Percentiles rank a stretch among this genome's conserved stretches.
Evolutionary conservation across 2,329 filamentous ascomycete species (phyloP).

Genomic region (Lasiodiplodia theobromae): DNA sequence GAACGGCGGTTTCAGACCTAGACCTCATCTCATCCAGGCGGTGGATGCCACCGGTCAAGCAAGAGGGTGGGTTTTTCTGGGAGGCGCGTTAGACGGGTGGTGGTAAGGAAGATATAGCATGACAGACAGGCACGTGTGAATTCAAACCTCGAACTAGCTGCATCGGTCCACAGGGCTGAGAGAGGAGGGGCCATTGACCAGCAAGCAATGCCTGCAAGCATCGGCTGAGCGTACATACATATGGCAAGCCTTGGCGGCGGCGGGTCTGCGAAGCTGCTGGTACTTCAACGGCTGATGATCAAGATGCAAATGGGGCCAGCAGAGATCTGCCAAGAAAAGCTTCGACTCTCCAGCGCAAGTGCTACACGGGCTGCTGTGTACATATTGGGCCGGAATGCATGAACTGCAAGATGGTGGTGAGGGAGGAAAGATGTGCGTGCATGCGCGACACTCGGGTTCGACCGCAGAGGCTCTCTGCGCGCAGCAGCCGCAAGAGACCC

Average conservation of each 20-base stretch:
- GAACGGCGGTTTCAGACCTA: conserved; percentile 12
- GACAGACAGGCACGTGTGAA: neutral
- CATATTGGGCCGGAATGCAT: neutral
- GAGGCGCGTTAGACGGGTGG: neutral
- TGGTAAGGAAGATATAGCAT: neutral
- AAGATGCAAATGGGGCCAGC: neutral
- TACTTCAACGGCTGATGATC: neutral
- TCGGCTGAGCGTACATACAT: too few relatives aligned
- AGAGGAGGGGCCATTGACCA: too few relatives aligned
- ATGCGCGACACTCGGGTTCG: neutral
- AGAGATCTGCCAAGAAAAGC: neutral
- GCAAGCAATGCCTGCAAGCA: neutral
- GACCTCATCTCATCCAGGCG: conserved; percentile 12
- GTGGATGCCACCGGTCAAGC: neutral
- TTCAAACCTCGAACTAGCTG: neutral
- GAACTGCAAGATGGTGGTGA: conserved; percentile 1
- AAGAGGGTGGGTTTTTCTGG: neutral
- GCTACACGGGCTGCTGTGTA: neutral
- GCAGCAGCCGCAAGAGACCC: conserved; percentile 19
- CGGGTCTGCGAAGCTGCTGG: neutral
- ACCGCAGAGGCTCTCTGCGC: conserved; percentile 17
- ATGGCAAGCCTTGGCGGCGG: too few relatives aligned
- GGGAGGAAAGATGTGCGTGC: neutral
- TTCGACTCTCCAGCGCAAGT: neutral
- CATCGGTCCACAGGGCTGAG: too few relatives aligned